A percentile compares a stretch with the other conserved stretches of the same genome.
Evolutionary conservation across 805 yeast species (phyloP).

Genomic region (Saturnispora diversa): DNA sequence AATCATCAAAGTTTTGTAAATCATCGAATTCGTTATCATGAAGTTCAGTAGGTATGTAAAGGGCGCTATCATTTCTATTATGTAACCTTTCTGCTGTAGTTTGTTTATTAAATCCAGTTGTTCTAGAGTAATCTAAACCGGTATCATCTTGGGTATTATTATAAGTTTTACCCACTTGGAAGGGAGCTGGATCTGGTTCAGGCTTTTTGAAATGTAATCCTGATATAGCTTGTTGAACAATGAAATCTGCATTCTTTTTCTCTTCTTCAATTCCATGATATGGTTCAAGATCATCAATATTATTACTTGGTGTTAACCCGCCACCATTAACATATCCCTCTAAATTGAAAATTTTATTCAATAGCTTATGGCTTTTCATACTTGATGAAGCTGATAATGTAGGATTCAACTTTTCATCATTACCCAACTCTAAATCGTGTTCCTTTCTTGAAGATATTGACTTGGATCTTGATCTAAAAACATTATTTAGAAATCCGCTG

Average conservation of each 20-base stretch:
- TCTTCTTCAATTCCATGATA: conserved; percentile 27
- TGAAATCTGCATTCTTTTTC: conserved; percentile 45
- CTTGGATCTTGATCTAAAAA: conserved; percentile 12
- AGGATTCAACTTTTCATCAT: conserved; percentile 1
- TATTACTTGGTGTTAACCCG: conserved; percentile 12
- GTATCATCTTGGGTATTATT: background rate
- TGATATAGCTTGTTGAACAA: conserved; percentile 28
- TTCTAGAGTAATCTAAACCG: background rate
- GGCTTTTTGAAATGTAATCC: conserved; percentile 2
- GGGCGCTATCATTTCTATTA: conserved; percentile 1
- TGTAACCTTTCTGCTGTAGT: background rate
- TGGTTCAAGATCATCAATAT: background rate
- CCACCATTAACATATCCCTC: conserved; percentile 15
- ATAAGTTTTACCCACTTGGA: conserved; percentile 2
- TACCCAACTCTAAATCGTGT: conserved; percentile 1
- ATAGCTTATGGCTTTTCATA: conserved; percentile 4
- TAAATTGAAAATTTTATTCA: conserved; percentile 13
- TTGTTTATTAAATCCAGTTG: background rate
- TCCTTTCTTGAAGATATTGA: conserved; percentile 10
- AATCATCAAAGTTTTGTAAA: conserved; percentile 19
- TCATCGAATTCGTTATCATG: conserved; percentile 21
- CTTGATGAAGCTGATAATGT: background rate
- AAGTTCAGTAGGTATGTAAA: conserved; percentile 9
- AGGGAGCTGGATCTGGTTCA: conserved; percentile 1
- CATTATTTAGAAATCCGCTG: background rate